Evolutionary conservation across 352 stramenopile genomes (phyloP), one percentile per base, ranked within the genome.

Genomic region (Phytophthora brassicae): DNA sequence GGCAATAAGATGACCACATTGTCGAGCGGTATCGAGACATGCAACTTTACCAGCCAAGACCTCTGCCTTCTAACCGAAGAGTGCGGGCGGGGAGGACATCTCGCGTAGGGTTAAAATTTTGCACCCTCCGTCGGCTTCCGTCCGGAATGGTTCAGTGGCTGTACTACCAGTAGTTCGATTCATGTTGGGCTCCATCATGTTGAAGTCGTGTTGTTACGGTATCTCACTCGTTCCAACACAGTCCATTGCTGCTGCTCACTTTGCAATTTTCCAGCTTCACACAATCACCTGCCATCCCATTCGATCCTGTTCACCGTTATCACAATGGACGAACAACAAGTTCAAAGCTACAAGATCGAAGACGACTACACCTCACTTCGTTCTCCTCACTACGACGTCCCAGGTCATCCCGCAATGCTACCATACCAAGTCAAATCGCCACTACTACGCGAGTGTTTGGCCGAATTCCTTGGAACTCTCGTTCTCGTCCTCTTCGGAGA

Each of bases 401-500:
- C 60, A 14, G 26, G 56, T n/a, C 20, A 13, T 26, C 4, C 52
- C 44, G 26, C 26, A 31, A 31, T 31, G 26, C 26, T 4, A 39
- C 48, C 65, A 28, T 76, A 66, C 46, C 59, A 70, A 29, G 42
- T 76, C 60, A 80, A 77, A 53, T 75, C 59, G 9, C 68, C 68
- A 29, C 63, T 81, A 24, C 17, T 77, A 1, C 70, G 74, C 17
- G 31, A 90, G 60, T 88, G 81, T 33, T 23, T 88, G 14, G 78
- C 76, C 35, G 81, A 88, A 56, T 86, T 86, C 66, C 67, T 90
- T 24, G 77, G 74, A 51, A 85, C 75, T 4, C 64, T 86, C 28
- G 59, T 88, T 17, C 62, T 90, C 23, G 68, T 90, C 56, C 45
- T 70, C 11, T 88, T 90, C 56, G 81, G 81, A n/a, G 68, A 83